Conservation (phyloP, 208 protist genomes). For the Acanthamoeba divionensis region DNA sequence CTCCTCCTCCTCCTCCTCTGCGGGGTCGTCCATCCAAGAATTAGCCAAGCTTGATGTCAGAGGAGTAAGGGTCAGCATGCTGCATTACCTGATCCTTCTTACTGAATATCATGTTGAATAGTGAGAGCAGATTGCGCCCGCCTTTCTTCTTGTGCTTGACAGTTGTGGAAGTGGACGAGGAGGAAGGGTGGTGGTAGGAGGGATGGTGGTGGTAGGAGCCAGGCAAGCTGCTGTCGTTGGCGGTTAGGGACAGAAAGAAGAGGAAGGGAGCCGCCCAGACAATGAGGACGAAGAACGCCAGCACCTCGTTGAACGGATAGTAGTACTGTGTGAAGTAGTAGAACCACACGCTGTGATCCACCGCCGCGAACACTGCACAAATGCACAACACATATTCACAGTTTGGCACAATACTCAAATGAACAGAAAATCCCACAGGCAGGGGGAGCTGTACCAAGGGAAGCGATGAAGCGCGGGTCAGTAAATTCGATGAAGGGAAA, state of each 20-base stretch:
- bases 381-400: no score
- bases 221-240: constrained; percentile 54
- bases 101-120: background rate
- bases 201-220: background rate
- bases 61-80: constrained; percentile 28
- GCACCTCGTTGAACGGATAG: constrained; percentile 58
- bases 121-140: constrained; percentile 25
- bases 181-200: background rate
- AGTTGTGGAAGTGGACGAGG: background rate
- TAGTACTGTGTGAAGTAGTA: constrained; percentile 53
- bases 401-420: background rate
- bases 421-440: no score
- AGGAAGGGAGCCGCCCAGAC: constrained; percentile 57
- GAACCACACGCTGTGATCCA: constrained; percentile 55
- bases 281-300: constrained; percentile 62
- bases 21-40: background rate
- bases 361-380: background rate
- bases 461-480: constrained; percentile 40
- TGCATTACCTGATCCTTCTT: constrained; percentile 50
- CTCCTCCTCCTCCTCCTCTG: background rate
- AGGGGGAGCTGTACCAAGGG: constrained; percentile 30
- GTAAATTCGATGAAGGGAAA: constrained; percentile 58
- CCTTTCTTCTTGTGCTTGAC: background rate
- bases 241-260: constrained; percentile 54
- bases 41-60: constrained; percentile 34